phyloP scores from a whole-genome alignment of 129 eudicot genomes.

The Arctium minus region DNA sequence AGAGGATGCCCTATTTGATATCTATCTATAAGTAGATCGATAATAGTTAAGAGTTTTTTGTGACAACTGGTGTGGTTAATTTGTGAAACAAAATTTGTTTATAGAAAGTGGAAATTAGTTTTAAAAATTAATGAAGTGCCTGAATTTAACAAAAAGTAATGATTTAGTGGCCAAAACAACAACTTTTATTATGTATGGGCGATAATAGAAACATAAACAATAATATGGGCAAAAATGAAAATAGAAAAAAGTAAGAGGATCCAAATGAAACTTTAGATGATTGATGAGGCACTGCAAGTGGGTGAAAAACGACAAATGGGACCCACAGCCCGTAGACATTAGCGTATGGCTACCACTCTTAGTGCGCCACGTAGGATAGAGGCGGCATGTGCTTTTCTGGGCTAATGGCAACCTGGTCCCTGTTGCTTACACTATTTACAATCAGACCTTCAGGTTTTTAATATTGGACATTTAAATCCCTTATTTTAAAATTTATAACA shows the following conservation, averaged over 20 bases:
- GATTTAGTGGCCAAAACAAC: background rate
- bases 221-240: background rate
- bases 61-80: no score
- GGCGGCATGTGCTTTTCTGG: slow-evolving; percentile 14
- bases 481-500: background rate
- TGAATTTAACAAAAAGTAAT: background rate
- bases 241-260: background rate
- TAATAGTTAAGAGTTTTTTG: no score
- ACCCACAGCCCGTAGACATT: slow-evolving; percentile 23
- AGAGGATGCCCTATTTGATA: background rate
- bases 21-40: no score
- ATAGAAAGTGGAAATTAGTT: background rate
- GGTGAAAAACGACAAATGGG: slow-evolving; percentile 25
- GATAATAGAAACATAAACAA: background rate
- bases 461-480: background rate
- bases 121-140: background rate
- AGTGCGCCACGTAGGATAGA: slow-evolving; percentile 31
- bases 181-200: background rate
- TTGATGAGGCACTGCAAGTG: slow-evolving; percentile 19
- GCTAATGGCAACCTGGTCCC: slow-evolving; percentile 2
- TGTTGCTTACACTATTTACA: background rate
- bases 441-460: background rate
- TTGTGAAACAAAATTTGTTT: background rate
- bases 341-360: slow-evolving; percentile 21
- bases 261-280: background rate